Evolutionary conservation across 306 rosid genomes (phyloP), one percentile per base, ranked within the genome.

Genomic region (Cyamopsis tetragonoloba): DNA sequence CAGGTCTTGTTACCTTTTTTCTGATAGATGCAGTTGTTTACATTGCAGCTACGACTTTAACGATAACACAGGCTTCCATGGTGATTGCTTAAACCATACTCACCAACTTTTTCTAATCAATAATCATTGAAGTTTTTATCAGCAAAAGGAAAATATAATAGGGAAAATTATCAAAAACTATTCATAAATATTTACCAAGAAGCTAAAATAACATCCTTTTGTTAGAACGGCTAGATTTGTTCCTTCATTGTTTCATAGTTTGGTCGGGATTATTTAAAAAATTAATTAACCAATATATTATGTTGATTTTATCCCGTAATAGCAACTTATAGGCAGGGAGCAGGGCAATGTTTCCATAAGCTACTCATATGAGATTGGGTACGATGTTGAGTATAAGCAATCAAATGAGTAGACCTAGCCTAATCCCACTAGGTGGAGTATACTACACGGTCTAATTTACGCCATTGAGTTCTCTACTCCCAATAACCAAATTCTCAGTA

Each of bases 61-160:
- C 88, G 0, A 32, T 9, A 12, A 88, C 87, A 41, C 98, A 93
- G 76, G 81, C 89, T 17, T 76, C 85, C 58, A 83, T 86, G 98
- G 98, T 89, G 77, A 75, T 64, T 79, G 54, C 66, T 37, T 56
- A 68, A 75, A 71, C 80, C 63, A 32, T 75, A 30, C 72, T 4
- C 0, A 20, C 20, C 23, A 18, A 22, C 1, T 34, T 24, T 28
- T 58, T 35, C 5, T 17, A n/a, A 8, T 7, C 8, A 15, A 10
- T 53, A 46, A 46, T 64, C 28, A 46, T 44, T 22, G 15, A 27
- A 15, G 58, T 50, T 59, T 39, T 49, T 43, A 12, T 43, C n/a
- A 28, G 60, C 41, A 69, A 72, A n/a, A n/a, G n/a, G n/a, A n/a
- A n/a, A n/a, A 42, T 51, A 10, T 74, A 43, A 23, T 34, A 17